Evolutionary conservation across 129 eudicot species (phyloP).

Genomic region (Centaurea solstitialis): DNA sequence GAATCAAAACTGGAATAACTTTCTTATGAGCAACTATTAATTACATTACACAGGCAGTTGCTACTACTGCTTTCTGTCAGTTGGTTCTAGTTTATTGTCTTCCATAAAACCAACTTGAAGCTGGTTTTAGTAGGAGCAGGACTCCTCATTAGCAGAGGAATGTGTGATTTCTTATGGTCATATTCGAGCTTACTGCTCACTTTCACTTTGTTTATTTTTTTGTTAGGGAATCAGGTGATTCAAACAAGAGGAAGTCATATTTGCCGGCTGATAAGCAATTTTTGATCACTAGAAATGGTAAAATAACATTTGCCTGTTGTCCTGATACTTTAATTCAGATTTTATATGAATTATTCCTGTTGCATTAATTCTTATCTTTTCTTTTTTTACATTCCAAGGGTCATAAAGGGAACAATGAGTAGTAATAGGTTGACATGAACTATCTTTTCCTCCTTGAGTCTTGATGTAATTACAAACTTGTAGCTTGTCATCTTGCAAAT

Average conservation of each 20-base stretch:
- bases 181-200: neutral
- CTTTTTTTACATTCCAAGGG: conserved; percentile 1
- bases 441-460: neutral
- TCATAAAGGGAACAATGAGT: conserved; percentile 2
- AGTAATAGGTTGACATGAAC: neutral
- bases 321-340: conserved; percentile 3
- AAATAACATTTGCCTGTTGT: conserved; percentile 1
- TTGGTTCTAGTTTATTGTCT: neutral
- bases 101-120: too few relatives aligned
- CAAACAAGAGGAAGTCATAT: conserved; percentile 91
- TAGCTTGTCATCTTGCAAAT: conserved; percentile 12
- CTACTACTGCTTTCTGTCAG: neutral
- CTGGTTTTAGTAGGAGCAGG: too few relatives aligned
- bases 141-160: neutral
- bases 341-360: neutral
- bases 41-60: neutral
- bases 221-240: conserved; percentile 93
- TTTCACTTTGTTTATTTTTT: neutral
- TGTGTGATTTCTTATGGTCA: neutral
- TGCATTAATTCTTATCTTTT: neutral
- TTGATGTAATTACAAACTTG: neutral
- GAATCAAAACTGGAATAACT: conserved; percentile 2
- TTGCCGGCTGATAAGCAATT: conserved; percentile 86
- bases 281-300: conserved; percentile 90
- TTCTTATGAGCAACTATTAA: neutral